phyloP scores from a whole-genome alignment of 1,284 basidiomycete genomes.

The Trichosporon sp. region DNA sequence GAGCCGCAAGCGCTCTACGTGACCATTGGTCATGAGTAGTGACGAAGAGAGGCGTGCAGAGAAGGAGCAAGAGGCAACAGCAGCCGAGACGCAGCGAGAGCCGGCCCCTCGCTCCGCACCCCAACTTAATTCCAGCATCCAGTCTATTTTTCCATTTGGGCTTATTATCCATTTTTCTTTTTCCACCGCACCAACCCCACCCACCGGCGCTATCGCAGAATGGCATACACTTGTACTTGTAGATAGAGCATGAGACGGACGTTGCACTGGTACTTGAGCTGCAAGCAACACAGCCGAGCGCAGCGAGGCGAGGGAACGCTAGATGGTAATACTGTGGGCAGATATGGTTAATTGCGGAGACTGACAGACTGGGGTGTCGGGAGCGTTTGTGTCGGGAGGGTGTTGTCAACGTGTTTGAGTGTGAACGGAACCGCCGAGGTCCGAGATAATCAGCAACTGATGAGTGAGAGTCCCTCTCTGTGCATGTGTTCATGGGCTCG shows the following conservation, averaged over 20 bases:
- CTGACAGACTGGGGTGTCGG: too few relatives aligned
- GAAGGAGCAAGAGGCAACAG: not conserved
- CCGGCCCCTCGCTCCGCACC: not conserved
- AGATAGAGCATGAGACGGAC: conserved; percentile 9
- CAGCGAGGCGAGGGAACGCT: too few relatives aligned
- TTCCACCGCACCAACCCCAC: not conserved
- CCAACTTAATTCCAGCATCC: not conserved
- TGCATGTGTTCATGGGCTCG: too few relatives aligned
- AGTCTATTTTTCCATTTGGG: not conserved
- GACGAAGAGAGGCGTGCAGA: not conserved
- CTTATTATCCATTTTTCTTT: not conserved
- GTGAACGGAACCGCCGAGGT: too few relatives aligned
- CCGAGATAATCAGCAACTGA: too few relatives aligned
- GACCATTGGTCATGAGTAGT: not conserved
- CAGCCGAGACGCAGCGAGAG: conserved; percentile 3
- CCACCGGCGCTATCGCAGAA: too few relatives aligned
- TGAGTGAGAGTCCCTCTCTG: too few relatives aligned
- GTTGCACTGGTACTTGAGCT: not conserved
- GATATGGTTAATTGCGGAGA: too few relatives aligned
- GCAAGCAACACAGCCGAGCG: not conserved
- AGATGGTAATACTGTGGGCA: too few relatives aligned
- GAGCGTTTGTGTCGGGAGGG: too few relatives aligned
- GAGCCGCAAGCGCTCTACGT: not conserved
- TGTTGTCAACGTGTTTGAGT: too few relatives aligned
- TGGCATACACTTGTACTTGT: not conserved